phyloP scores from a whole-genome alignment of 2,329 filamentous ascomycete genomes.

The Ceratocystiopsis brevicomis region DNA sequence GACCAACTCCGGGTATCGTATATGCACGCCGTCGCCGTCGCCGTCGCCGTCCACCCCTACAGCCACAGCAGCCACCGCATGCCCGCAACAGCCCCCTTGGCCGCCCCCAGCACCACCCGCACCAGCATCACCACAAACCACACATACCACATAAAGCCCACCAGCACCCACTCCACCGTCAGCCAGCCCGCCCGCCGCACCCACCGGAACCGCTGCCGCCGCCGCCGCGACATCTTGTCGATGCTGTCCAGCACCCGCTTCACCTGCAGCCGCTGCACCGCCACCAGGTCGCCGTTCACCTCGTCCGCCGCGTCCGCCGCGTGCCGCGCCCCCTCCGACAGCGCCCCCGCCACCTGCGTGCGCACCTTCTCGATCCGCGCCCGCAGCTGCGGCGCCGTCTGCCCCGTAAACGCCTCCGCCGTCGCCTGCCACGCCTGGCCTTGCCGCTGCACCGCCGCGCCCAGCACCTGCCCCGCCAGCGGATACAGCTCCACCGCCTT shows the following conservation, averaged over 20 bases:
- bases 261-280: conserved; percentile 57
- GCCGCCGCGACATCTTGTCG: conserved; percentile 52
- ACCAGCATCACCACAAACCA: conserved; percentile 76
- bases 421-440: conserved; percentile 37
- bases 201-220: conserved; percentile 52
- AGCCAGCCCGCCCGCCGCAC: conserved; percentile 60
- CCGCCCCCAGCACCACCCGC: conserved; percentile 43
- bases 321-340: conserved; percentile 41
- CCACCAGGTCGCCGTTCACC: conserved; percentile 56
- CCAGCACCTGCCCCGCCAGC: conserved; percentile 32
- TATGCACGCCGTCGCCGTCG: too few relatives aligned
- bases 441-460: conserved; percentile 25
- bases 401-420: conserved; percentile 37
- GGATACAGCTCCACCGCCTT: conserved; percentile 28
- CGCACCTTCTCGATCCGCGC: conserved; percentile 28
- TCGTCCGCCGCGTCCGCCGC: conserved; percentile 66
- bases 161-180: conserved; percentile 67
- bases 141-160: conserved; percentile 75
- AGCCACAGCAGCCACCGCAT: conserved; percentile 77
- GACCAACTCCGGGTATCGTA: too few relatives aligned
- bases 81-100: conserved; percentile 37
- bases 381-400: conserved; percentile 35
- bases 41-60: conserved; percentile 15
- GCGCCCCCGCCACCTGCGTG: conserved; percentile 28
- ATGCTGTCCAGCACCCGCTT: conserved; percentile 68